These are phyloP conservation scores for Selaginella moellendorffii DNA, from an alignment of 75 land plant species.

Conservation along the genomic window DNA sequence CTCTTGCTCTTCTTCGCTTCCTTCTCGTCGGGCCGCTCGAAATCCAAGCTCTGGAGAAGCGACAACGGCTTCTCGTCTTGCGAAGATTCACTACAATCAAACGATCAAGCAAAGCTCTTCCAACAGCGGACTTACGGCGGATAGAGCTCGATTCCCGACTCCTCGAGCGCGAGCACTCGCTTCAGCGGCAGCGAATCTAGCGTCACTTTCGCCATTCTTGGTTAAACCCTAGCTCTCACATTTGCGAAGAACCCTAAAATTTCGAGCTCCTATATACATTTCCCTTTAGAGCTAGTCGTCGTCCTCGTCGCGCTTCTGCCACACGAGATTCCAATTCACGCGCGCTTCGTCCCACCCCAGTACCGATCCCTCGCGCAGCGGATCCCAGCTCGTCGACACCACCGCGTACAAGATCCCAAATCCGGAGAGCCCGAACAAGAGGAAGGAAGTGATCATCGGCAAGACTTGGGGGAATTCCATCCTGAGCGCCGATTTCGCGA, in stretches of 20 bases:
- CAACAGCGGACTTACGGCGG: constrained; percentile 26
- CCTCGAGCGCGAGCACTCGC: constrained; percentile 62
- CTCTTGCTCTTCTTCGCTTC: constrained; percentile 60
- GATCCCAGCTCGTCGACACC: constrained; percentile 68
- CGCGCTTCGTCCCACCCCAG: constrained; percentile 4
- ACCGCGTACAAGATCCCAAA: constrained; percentile 70
- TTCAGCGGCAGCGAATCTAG: constrained; percentile 83
- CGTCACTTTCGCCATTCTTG: constrained; percentile 13
- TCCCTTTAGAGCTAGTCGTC: too few relatives aligned
- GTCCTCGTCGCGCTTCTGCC: constrained; percentile 25
- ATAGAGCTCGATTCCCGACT: constrained; percentile 39
- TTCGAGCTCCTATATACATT: too few relatives aligned
- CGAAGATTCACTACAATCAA: constrained; percentile 40
- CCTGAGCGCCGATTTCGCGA: constrained; percentile 29
- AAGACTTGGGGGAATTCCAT: constrained; percentile 69
- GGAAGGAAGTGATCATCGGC: constrained; percentile 42
- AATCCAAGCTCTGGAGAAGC: constrained; percentile 71
- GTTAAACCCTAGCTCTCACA: background rate
- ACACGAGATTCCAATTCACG: constrained; percentile 72
- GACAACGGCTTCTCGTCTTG: constrained; percentile 60
- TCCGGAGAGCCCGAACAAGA: constrained; percentile 49
- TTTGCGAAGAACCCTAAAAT: too few relatives aligned
- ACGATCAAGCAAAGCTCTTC: background rate
- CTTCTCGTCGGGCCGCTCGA: constrained; percentile 45
- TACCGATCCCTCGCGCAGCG: constrained; percentile 4